phyloP scores from a whole-genome alignment of 306 rosid species.

The Urtica urens region DNA sequence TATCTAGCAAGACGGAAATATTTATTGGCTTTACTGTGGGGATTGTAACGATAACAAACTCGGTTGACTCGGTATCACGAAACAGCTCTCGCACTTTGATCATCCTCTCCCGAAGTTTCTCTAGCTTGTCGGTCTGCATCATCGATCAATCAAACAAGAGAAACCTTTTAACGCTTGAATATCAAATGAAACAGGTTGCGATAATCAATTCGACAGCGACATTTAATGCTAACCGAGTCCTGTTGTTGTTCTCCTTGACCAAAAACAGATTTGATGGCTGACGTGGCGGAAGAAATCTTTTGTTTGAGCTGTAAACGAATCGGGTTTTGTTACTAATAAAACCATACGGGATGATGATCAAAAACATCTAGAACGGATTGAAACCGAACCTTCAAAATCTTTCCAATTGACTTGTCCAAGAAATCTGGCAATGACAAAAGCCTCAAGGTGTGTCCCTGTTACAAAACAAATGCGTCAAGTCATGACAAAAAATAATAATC shows the following conservation, averaged over 20 bases:
- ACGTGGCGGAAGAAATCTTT: slow-evolving; percentile 92
- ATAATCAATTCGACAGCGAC: slow-evolving; percentile 2
- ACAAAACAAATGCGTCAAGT: slow-evolving; percentile 14
- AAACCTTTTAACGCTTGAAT: no score
- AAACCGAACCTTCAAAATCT: slow-evolving; percentile 60
- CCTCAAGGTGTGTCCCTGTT: slow-evolving; percentile 91
- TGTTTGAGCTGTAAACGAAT: slow-evolving; percentile 52
- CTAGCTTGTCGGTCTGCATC: slow-evolving; percentile 71
- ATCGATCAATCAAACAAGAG: slow-evolving; percentile 20
- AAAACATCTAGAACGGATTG: no score
- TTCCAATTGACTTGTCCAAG: slow-evolving; percentile 90
- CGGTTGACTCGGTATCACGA: slow-evolving; percentile 75
- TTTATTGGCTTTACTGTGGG: slow-evolving; percentile 55
- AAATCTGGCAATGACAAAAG: slow-evolving; percentile 89
- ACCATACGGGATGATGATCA: neutral
- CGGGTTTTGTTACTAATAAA: neutral
- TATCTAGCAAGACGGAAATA: neutral
- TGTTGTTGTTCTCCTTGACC: slow-evolving; percentile 49
- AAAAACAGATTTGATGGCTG: slow-evolving; percentile 86
- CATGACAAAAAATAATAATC: neutral
- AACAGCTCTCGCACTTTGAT: slow-evolving; percentile 92
- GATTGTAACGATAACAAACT: slow-evolving; percentile 89
- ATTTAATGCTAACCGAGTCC: slow-evolving; percentile 52
- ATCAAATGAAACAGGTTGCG: neutral
- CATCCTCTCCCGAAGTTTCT: slow-evolving; percentile 88